Conservation (phyloP, 306 rosid genomes). For the Dryas octopetala region DNA sequence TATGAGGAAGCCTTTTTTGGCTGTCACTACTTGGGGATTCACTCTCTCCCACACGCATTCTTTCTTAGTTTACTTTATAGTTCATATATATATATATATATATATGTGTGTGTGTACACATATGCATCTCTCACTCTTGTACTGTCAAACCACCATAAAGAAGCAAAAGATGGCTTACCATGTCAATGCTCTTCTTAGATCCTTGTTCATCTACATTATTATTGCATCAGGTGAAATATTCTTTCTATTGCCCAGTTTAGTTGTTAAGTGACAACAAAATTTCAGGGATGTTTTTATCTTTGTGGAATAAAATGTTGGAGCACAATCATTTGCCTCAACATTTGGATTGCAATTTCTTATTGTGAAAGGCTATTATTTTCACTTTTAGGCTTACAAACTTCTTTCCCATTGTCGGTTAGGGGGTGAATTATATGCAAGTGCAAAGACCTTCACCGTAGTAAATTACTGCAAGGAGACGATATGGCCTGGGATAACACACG, state of each 20-base stretch:
- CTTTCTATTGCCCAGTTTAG: conserved; percentile 8
- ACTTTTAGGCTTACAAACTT: neutral
- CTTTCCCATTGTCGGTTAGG: conserved; percentile 21
- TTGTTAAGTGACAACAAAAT: too few species aligned
- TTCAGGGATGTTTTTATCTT: too few species aligned
- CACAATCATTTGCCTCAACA: too few species aligned
- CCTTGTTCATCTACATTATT: neutral
- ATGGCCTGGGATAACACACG: conserved; percentile 58
- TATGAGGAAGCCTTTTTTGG: conserved; percentile 30
- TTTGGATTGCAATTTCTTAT: too few species aligned
- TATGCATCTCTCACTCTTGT: too few species aligned
- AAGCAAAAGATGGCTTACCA: neutral
- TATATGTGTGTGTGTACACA: too few species aligned
- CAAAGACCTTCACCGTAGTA: conserved; percentile 43
- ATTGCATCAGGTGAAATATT: too few species aligned
- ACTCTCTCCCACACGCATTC: conserved; percentile 45
- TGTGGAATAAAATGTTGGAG: too few species aligned
- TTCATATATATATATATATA: neutral
- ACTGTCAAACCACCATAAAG: neutral
- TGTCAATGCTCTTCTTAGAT: neutral
- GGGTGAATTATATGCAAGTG: conserved; percentile 31
- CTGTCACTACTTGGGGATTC: conserved; percentile 26
- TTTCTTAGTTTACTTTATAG: conserved; percentile 3
- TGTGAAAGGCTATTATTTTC: too few species aligned
- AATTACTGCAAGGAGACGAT: conserved; percentile 60